These are phyloP conservation scores for Solanum chiquidenum DNA, from an alignment of 257 asterid species.

Conservation along the genomic window DNA sequence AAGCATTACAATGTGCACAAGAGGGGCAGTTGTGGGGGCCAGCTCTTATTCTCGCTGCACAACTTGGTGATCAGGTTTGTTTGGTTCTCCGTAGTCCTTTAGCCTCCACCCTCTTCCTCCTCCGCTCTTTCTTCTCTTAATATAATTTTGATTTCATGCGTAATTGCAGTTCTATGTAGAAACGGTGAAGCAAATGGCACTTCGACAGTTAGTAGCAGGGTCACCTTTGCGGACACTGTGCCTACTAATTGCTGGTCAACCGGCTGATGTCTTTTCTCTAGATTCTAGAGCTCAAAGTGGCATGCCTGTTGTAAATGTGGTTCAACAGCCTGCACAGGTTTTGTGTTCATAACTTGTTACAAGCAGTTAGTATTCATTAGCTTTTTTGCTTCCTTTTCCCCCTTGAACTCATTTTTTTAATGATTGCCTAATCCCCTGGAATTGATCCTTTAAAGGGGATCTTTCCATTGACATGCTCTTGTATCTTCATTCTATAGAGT, in stretches of 20 bases:
- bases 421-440: not conserved
- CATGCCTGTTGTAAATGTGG: slow-evolving; percentile 34
- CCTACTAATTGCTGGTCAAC: slow-evolving; percentile 89
- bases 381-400: not conserved
- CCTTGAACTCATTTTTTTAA: not conserved
- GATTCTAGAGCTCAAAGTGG: slow-evolving; percentile 33
- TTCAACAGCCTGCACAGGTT: slow-evolving; percentile 77
- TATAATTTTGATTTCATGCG: not conserved
- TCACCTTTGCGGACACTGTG: slow-evolving; percentile 95
- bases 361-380: not conserved
- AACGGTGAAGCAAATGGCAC: slow-evolving; percentile 93
- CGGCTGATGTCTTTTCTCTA: slow-evolving; percentile 74
- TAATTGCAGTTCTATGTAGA: slow-evolving; percentile 73
- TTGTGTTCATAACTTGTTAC: not conserved
- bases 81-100: not conserved
- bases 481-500: not conserved
- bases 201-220: slow-evolving; percentile 73
- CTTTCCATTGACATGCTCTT: not conserved
- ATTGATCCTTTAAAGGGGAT: not conserved
- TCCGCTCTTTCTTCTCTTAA: not conserved
- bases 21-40: slow-evolving; percentile 99
- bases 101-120: not conserved
- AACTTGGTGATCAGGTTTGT: slow-evolving; percentile 78
- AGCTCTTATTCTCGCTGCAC: slow-evolving; percentile 97
- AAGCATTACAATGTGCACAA: slow-evolving; percentile 87